Percentiles rank a stretch among this genome's conserved stretches.
Conservation (phyloP, 257 asterid genomes). For the Plantago elongata region DNA sequence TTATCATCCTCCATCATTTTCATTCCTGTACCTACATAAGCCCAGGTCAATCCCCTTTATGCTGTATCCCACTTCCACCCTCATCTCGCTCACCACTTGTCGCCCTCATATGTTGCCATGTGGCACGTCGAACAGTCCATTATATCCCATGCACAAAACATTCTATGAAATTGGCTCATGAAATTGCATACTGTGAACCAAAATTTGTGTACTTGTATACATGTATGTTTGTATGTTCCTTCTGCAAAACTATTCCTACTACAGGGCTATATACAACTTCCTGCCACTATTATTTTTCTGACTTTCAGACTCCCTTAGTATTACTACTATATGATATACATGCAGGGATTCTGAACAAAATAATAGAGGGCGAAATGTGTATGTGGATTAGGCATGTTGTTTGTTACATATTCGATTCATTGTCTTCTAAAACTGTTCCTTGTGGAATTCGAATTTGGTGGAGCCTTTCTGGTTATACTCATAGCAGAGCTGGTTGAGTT, state of each 20-base stretch:
- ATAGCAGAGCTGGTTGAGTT: constrained; percentile 72
- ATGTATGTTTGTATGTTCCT: constrained; percentile 18
- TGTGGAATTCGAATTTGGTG: constrained; percentile 90
- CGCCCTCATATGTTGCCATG: background rate
- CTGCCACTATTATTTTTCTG: constrained; percentile 10
- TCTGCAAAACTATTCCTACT: constrained; percentile 25
- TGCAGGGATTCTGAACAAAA: constrained; percentile 12
- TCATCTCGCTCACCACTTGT: background rate
- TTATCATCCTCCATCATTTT: background rate
- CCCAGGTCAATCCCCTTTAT: constrained; percentile 16
- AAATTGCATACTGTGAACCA: constrained; percentile 14
- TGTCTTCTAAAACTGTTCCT: constrained; percentile 66
- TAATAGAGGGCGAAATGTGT: constrained; percentile 18
- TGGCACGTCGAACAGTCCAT: background rate
- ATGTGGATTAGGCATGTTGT: constrained; percentile 9
- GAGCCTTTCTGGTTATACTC: constrained; percentile 86
- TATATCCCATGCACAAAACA: constrained; percentile 17
- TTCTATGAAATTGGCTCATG: constrained; percentile 27
- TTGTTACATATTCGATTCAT: constrained; percentile 7
- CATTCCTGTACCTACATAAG: too few species aligned
- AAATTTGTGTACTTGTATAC: constrained; percentile 22
- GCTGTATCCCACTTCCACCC: constrained; percentile 20
- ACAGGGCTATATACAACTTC: constrained; percentile 29
- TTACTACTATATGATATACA: background rate
- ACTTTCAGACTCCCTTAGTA: constrained; percentile 9